phyloP scores from a whole-genome alignment of 2,329 filamentous ascomycete genomes.

The Pseudofabraea citricarpa region DNA sequence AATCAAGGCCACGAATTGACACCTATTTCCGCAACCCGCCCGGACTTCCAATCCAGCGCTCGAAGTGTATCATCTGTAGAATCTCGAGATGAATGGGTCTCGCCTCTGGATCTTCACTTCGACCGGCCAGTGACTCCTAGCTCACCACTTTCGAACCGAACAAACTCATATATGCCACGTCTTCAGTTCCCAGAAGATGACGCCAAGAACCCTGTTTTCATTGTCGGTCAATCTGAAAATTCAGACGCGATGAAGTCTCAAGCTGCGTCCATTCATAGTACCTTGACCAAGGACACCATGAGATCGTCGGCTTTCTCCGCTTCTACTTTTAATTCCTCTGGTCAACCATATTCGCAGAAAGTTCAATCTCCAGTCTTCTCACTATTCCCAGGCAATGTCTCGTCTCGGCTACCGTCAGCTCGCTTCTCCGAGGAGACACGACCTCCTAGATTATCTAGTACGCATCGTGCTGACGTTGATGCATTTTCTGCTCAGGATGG shows the following conservation, averaged over 20 bases:
- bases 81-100: conserved; percentile 13
- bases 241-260: background rate
- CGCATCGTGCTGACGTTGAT: too few relatives aligned
- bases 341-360: too few relatives aligned
- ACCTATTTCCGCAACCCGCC: too few relatives aligned
- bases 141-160: conserved; percentile 3
- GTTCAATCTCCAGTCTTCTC: conserved; percentile 9
- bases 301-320: too few relatives aligned
- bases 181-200: conserved; percentile 11
- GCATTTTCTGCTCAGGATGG: too few relatives aligned
- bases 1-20: background rate
- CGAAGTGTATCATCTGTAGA: too few relatives aligned
- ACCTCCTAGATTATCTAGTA: too few relatives aligned
- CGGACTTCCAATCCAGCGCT: too few relatives aligned
- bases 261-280: conserved; percentile 3
- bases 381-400: too few relatives aligned
- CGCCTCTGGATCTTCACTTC: conserved; percentile 19
- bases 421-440: too few relatives aligned
- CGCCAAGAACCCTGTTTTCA: background rate
- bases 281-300: background rate
- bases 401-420: too few relatives aligned
- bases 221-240: background rate
- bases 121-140: conserved; percentile 13
- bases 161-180: conserved; percentile 15
- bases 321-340: too few relatives aligned